Evolutionary conservation across 2,329 filamentous ascomycete genomes (phyloP), one percentile per base, ranked within the genome.

Genomic region (Diaporthe sp.): DNA sequence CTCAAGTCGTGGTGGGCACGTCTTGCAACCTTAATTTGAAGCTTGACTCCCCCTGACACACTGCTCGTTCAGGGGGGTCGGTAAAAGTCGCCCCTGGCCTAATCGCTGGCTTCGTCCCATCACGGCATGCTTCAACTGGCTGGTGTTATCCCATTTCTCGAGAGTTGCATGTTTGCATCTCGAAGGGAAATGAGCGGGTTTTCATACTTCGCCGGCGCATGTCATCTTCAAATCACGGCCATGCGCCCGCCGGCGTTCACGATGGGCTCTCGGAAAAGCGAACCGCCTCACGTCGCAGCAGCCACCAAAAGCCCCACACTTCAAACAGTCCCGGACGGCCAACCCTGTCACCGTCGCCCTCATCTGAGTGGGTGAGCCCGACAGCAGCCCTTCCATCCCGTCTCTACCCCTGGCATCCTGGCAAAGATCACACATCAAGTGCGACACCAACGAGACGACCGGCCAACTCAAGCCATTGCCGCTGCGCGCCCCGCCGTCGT

Each of bases 391-490:
- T 10, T 4, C 15, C 19, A 39, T 9, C 66, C 51, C 30, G n/a
- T n/a, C 32, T 37, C 25, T 32, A 71, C 72, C 55, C 53, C 53
- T 7, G 32, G 59, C 63, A 68, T 53, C 63, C 59, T 35, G 50
- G 59, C 59, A 27, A 22, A 74, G 69, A 74, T 74, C 73, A 74
- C 25, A 72, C 73, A 74, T 37, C 42, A 74, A 72, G 59, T 74
- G 73, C 65, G 50, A 72, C 73, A 74, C n/a, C 51, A 44, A 17
- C 32, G 63, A 68, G 63, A 68, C 63, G 63, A 53, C n/a, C 63
- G 32, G 25, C 63, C 63, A 68, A 39, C 63, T 53, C 44, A 53
- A 35, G 22, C 44, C 44, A 68, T 35, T 32, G 42, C 61, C 30
- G 12, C 22, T 35, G 39, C 27, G 39, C 42, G 27, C 61, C 44